phyloP scores from a whole-genome alignment of 805 yeast species.

The Teunomyces aglyptinius region DNA sequence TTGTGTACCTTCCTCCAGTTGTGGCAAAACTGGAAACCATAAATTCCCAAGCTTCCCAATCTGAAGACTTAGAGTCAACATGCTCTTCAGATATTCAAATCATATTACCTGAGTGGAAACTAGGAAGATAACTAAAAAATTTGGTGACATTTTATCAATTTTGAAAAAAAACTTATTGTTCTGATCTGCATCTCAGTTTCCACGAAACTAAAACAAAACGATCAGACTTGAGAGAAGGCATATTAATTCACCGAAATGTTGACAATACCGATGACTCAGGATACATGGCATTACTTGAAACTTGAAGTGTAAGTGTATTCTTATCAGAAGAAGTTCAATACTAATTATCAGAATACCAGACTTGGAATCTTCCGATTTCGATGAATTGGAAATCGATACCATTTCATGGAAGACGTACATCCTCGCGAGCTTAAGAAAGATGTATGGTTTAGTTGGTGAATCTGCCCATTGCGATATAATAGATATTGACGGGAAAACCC shows the following conservation, averaged over 20 bases:
- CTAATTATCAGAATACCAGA: slow-evolving; percentile 12
- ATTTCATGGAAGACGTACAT: slow-evolving; percentile 20
- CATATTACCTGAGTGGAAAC: background rate
- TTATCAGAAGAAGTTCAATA: background rate
- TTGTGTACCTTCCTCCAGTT: background rate
- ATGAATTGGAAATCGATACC: slow-evolving; percentile 9
- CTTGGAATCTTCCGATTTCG: slow-evolving; percentile 4
- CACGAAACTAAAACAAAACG: background rate
- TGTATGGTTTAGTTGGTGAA: slow-evolving; percentile 19
- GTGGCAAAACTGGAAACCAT: background rate
- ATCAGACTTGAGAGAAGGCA: background rate
- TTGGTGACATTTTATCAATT: background rate
- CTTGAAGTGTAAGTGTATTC: slow-evolving; percentile 14
- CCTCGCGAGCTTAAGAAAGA: slow-evolving; percentile 11
- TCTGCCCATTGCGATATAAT: slow-evolving; percentile 16
- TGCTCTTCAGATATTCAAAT: background rate
- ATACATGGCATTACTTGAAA: slow-evolving; percentile 15
- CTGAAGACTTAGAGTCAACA: background rate
- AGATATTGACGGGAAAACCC: slow-evolving; percentile 7
- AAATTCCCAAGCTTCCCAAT: background rate
- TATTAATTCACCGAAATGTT: background rate
- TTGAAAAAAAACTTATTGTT: background rate
- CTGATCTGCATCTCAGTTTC: background rate
- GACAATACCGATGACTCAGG: background rate
- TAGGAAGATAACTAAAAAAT: background rate